Base-by-base conservation (phyloP, 331 rosid genomes). In the Spiraea crenata region DNA sequence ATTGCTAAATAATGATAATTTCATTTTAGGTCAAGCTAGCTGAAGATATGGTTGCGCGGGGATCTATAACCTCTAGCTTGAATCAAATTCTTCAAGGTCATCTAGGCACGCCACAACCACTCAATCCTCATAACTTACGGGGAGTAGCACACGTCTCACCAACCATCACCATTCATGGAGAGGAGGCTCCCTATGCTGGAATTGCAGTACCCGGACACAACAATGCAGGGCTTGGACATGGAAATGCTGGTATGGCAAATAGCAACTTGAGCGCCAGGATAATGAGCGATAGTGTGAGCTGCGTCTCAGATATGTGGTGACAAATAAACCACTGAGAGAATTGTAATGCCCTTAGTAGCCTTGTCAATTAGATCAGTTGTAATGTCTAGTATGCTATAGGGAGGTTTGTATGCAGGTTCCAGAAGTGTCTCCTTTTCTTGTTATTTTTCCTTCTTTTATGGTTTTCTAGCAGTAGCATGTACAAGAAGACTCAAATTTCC, bases 41-140 rank as follows among this genome's bases (percentile, higher is more conserved):
- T 5, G 99, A 95, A 77, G 98, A 85, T 44, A 88, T 90, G 86
- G 88, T 95, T n/a, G 75, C 98, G 63, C 74, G 96, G 65, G 83
- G 93, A 73, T 81, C 93, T 45, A 74, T 95, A 71, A 83, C 76
- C 42, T 38, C 76, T 46, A 82, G 78, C 19, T 57, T 86, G 52
- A 86, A 79, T 41, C 96, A 86, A 57, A 57, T 86, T 77, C 49
- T 85, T 60, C 99, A 84, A 20, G 72, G 73, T 71, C 96, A 85
- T 69, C 19, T 82, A 61, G 76, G 52, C 76, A 42, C 74, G 17
- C 80, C 82, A 3, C 85, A 80, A 34, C 92, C 82, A 6, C 68
- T 83, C 58, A 82, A 73, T 65, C 52, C 75, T 0, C 63, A 71
- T 25, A 69, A 40, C 44, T 50, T 83, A 14, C 77, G 68, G 4